Base-by-base conservation (phyloP, 108 stramenopile species). In the Thalassiosira profunda region DNA sequence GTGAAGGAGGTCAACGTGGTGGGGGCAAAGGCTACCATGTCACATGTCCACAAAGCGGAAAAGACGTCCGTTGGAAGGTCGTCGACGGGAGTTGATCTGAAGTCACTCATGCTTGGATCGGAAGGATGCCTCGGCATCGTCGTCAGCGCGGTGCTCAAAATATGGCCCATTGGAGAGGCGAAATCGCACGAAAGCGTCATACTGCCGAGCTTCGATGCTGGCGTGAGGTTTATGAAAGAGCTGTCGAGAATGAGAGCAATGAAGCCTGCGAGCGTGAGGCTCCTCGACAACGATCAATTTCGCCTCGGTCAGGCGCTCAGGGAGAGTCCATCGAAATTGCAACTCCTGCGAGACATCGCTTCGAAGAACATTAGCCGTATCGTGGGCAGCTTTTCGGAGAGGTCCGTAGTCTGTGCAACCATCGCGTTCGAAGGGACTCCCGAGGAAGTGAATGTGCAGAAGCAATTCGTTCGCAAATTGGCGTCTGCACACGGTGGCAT, bases 241-340 rank as follows among this genome's bases (percentile, higher is more conserved):
- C 40, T 98, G 30, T 78, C 91, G 6, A 82, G 72, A 5, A 52
- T 76, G 40, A 79, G 88, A 26, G 29, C 53, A 26, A 23, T 70
- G 47, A 84, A 85, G 37, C 91, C 96, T 30, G 88, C 94, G 25
- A 91, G 92, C 60, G 87, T 94, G 7, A 87, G 97, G 15, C 76
- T 98, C 17, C 77, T 98, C 37, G 97, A 98, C 81, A 96, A 98
- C 51, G 88, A 86, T 17, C 97, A 98, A 41, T 96, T 98, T 62
- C 81, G 91, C 31, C 74, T 98, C 7, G 96, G 97, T 1, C 95
- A 91, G 78, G 92, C 94, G 10, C 72, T 98, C 24, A 88, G 84
- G 65, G 72, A 64, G 38, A 79, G 65, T 6, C 17, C 51, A 36
- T 82, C 87, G 15, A 70, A 58, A 38, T 75, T 77, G 23, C 62